A percentile compares a stretch with the other conserved stretches of the same genome.
phyloP scores from a whole-genome alignment of 2,329 filamentous ascomycete species.

The Aureobasidium subglaciale region DNA sequence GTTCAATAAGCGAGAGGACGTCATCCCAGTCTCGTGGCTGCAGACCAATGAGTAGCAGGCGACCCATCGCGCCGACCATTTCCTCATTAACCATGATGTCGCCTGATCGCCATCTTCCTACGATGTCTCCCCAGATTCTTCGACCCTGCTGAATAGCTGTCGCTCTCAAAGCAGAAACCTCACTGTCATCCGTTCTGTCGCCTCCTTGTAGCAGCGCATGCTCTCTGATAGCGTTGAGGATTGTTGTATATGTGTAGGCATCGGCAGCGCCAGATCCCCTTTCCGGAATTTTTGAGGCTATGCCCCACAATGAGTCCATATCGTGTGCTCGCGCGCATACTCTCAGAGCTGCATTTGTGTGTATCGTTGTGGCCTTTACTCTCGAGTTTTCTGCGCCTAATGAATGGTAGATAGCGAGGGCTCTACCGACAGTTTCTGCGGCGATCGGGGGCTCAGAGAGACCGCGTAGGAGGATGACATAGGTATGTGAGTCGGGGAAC shows the following conservation, averaged over 20 bases:
- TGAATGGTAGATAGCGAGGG: conserved; percentile 68
- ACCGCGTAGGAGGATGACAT: conserved; percentile 73
- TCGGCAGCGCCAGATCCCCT: conserved; percentile 58
- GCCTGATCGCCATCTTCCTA: conserved; percentile 67
- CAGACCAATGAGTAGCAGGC: conserved; percentile 60
- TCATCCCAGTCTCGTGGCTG: conserved; percentile 59
- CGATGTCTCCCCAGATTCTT: conserved; percentile 72
- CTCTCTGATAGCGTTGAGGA: conserved; percentile 67
- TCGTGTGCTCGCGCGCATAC: conserved; percentile 70
- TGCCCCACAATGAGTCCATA: conserved; percentile 71
- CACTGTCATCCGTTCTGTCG: conserved; percentile 21
- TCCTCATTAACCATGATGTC: conserved; percentile 67
- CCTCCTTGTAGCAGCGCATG: conserved; percentile 24
- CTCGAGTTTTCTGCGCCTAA: conserved; percentile 58
- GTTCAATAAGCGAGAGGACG: conserved; percentile 67
- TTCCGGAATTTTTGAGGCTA: conserved; percentile 65
- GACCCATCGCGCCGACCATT: conserved; percentile 74
- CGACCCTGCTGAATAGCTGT: conserved; percentile 59
- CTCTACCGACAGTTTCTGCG: conserved; percentile 55
- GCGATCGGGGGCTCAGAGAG: conserved; percentile 56
- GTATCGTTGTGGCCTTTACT: conserved; percentile 67
- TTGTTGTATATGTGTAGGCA: conserved; percentile 68
- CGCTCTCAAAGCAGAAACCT: conserved; percentile 28
- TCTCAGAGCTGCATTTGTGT: conserved; percentile 80
- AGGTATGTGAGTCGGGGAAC: conserved; percentile 73